Evolutionary conservation across 73 alveolate species (phyloP), one percentile per base, ranked within the genome.

Genomic region (Tetrahymena thermophila): DNA sequence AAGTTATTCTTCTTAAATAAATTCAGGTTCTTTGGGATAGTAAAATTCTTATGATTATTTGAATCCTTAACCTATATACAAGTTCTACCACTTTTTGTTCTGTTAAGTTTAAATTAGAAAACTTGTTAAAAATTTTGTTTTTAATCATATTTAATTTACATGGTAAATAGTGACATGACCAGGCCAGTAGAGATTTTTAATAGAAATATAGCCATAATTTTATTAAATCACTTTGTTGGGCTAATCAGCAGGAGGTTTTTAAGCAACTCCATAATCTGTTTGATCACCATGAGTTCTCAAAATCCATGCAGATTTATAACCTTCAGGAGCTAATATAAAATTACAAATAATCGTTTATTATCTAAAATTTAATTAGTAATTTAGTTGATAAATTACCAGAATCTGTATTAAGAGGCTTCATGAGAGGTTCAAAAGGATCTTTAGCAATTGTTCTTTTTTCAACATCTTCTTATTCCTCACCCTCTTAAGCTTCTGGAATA

Each of bases 151-250:
- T 11, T 71, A 50, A 50, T 71, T 71, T 71, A 71, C 89, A 38
- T 94, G 56, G 93, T 96, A 96, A 93, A 96, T 94, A 57, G 94
- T 96, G 40, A 85, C 94, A 34, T 95, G 95, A 3, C 97, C 97
- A 40, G 97, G 97, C 97, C 97, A 96, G 40, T 89, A 40, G 85
- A 96, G 94, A 96, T 96, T 96, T 71, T 96, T 96, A 35, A 96
- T 55, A 93, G 96, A 96, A 37, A 96, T 96, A 19, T 94, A 42
- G 21, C 96, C 57, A 93, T 96, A 96, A 96, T 96, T 96, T 50
- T 93, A 50, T 96, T 96, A 57, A 96, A 94, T 96, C 25, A 94
- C 96, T 71, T 96, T 96, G 40, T 71, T 71, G 37, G 89, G 89
- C 31, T 71, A 71, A 71, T 71, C 89, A 71, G 89, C 89, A 19